phyloP scores from a whole-genome alignment of 31 red algal genomes.

The Bonnemaisonia californica region DNA sequence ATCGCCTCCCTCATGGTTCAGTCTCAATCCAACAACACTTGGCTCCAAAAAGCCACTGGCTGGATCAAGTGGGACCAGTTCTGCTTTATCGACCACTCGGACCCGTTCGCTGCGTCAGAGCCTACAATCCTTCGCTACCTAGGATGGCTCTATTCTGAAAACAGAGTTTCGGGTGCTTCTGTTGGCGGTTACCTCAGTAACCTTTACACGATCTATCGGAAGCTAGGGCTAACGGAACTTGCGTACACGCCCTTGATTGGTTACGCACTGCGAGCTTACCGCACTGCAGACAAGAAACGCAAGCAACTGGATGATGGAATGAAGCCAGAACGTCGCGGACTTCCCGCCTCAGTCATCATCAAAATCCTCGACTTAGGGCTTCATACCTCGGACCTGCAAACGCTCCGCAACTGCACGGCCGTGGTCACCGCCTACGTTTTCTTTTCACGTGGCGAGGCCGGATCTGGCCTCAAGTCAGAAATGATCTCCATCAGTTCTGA shows the following conservation, averaged over 20 bases:
- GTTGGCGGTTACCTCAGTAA: slow-evolving; percentile 8
- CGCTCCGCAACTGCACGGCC: slow-evolving; percentile 8
- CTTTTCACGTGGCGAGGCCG: slow-evolving; percentile 37
- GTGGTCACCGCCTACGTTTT: slow-evolving; percentile 24
- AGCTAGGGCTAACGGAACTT: background rate
- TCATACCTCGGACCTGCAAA: background rate
- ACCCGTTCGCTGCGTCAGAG: slow-evolving; percentile 11
- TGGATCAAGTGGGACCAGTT: slow-evolving; percentile 15
- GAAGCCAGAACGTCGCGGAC: slow-evolving; percentile 1
- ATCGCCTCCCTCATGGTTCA: slow-evolving; percentile 23
- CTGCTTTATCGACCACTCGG: no score
- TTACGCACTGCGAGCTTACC: slow-evolving; percentile 5
- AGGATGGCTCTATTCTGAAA: background rate
- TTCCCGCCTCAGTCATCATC: background rate
- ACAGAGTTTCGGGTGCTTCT: slow-evolving; percentile 1
- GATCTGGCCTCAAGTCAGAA: background rate
- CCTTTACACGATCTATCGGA: background rate
- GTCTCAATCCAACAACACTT: slow-evolving; percentile 14
- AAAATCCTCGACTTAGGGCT: slow-evolving; percentile 10
- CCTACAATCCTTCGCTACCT: slow-evolving; percentile 1
- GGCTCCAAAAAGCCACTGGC: background rate
- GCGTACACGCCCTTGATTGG: slow-evolving; percentile 2
- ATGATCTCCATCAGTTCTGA: background rate
- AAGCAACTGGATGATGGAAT: slow-evolving; percentile 13
- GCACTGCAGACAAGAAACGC: background rate